Base-by-base conservation (phyloP, 148 eudicot species). In the Chenopodium album region DNA sequence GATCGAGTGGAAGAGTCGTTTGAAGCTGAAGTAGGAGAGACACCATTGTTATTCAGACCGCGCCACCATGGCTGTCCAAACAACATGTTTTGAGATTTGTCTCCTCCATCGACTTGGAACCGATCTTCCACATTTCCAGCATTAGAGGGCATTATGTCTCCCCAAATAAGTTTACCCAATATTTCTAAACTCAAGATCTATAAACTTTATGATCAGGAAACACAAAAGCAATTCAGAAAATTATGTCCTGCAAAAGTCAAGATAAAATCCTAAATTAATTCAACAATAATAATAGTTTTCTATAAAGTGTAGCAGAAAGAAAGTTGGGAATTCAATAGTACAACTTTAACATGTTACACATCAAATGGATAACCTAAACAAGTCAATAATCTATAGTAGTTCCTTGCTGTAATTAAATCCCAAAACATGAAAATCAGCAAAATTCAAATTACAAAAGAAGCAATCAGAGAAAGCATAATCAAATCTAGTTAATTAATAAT, bases 41-140 rank as follows among this genome's bases (percentile, higher is more conserved):
- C 78, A 34, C 59, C 82, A 86, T 64, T 85, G 80, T 82, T 86
- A 79, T 78, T 85, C 75, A 75, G 67, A 37, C 88, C 82, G 68
- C 78, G 92, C 97, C 97, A 92, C 97, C 92, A 91, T 72, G 94
- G 97, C 26, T 81, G 83, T 50, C 78, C 73, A 74, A 74, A 75
- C 26, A 75, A 67, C 79, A 81, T 52, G 46, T 71, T 64, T 69
- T 90, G 83, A 44, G 82, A 50, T 62, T 78, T 73, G 44, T 62
- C 76, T 82, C 79, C 78, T 78, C 68, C 78, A 76, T 80, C 84
- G 47, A 77, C 77, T 75, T 87, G 84, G 16, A 68, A 19, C 3
- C 71, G 81, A 32, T 68, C 74, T 71, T 80, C 86, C 50, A 86
- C 85, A 81, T 79, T 84, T 60, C 87, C 82, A 14, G 82, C 80